Conservation (phyloP, 2,329 filamentous ascomycete species). For the Fusarium agapanthi region DNA sequence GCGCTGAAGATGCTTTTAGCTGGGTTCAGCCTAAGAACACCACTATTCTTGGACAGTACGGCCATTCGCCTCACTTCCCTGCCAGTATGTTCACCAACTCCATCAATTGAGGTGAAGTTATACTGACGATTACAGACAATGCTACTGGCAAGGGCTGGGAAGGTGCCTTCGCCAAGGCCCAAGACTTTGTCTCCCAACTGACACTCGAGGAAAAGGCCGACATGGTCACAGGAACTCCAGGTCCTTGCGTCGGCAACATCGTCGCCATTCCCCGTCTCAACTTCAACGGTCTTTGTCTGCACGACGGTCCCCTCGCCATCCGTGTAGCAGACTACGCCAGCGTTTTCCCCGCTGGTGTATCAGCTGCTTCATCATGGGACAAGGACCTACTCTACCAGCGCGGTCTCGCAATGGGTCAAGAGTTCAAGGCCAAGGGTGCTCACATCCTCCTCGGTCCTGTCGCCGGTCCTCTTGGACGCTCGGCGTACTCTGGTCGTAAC, state of each 20-base stretch:
- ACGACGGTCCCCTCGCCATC: conserved; percentile 47
- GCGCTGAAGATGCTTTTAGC: conserved; percentile 45
- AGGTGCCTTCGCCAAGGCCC: conserved; percentile 48
- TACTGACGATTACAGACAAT: conserved; percentile 45
- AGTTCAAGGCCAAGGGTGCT: conserved; percentile 77
- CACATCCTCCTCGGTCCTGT: conserved; percentile 68
- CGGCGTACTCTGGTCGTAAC: conserved; percentile 64
- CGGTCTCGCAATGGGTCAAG: conserved; percentile 59
- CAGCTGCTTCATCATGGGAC: conserved; percentile 72
- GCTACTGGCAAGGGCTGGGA: conserved; percentile 50
- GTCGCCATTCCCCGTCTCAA: conserved; percentile 51
- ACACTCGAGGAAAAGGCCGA: conserved; percentile 45
- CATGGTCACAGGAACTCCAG: conserved; percentile 48
- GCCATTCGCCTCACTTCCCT: conserved; percentile 50
- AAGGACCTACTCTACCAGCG: conserved; percentile 73
- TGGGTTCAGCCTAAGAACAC: conserved; percentile 54
- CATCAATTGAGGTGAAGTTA: rapidly evolving
- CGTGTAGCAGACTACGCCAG: conserved; percentile 54
- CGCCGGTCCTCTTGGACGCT: conserved; percentile 52
- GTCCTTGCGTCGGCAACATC: conserved; percentile 49
- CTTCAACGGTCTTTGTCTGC: conserved; percentile 54
- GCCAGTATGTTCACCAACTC: conserved; percentile 45
- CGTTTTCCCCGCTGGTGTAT: conserved; percentile 65
- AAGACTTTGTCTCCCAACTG: conserved; percentile 43
- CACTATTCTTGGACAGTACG: conserved; percentile 51